Evolutionary conservation across 139 green algal genomes (phyloP).

Genomic region (Mychonastes homosphaera): DNA sequence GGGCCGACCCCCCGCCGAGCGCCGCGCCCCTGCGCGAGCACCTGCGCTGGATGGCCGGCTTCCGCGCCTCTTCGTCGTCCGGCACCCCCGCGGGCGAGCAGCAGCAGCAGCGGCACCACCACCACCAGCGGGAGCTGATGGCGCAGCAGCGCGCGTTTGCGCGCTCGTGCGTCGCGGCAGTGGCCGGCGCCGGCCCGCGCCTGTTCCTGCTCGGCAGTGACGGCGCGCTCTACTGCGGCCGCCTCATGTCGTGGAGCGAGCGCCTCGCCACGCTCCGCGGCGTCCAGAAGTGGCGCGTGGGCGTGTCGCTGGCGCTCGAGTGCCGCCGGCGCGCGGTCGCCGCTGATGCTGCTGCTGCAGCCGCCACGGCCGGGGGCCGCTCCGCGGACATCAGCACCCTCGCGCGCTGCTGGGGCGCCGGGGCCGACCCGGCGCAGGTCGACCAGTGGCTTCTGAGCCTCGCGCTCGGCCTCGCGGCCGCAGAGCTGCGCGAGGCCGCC

Average conservation of each 20-base stretch:
- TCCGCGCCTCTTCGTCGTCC: neutral
- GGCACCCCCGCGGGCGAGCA: neutral
- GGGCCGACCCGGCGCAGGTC: constrained; percentile 22
- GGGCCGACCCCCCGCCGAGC: too few species aligned
- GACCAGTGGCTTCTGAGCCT: constrained; percentile 33
- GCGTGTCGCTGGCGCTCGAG: too few species aligned
- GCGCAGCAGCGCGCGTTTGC: constrained; percentile 13
- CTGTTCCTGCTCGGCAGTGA: constrained; percentile 28
- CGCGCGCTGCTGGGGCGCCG: constrained; percentile 13
- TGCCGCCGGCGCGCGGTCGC: neutral
- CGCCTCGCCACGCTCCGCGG: constrained; percentile 31
- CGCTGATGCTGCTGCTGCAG: neutral
- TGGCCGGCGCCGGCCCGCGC: constrained; percentile 16
- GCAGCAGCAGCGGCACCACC: constrained; percentile 18
- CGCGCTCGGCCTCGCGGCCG: constrained; percentile 25
- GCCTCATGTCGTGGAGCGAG: constrained; percentile 44
- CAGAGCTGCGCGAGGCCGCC: constrained; percentile 1
- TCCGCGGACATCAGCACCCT: neutral
- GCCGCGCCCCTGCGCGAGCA: too few species aligned
- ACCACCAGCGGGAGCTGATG: constrained; percentile 10
- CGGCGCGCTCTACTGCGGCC: constrained; percentile 26
- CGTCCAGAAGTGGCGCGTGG: constrained; percentile 1
- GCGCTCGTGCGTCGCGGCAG: constrained; percentile 1
- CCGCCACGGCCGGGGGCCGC: neutral
- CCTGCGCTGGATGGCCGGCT: too few species aligned